Evolutionary conservation across 2,329 filamentous ascomycete species (phyloP).

Genomic region (Dryadomyces quercivorus): DNA sequence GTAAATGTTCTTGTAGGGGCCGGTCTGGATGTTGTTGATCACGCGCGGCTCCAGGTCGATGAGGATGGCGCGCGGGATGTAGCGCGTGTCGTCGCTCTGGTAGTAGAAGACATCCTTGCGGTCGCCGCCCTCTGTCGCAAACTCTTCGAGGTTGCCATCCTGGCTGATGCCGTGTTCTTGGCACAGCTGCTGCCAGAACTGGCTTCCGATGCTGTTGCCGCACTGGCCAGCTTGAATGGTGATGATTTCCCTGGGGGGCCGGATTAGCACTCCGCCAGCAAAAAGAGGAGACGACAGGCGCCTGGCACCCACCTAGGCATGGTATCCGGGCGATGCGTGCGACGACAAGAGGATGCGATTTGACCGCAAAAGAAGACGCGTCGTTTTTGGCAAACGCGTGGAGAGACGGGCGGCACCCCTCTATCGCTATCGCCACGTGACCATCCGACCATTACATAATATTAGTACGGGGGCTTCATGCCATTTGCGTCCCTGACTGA

Average conservation of each 20-base stretch:
- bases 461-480: too few species aligned
- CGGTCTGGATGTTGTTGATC: constrained; percentile 83
- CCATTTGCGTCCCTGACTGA: too few species aligned
- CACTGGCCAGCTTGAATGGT: constrained; percentile 98
- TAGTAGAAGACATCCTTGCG: constrained; percentile 99
- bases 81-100: constrained; percentile 96
- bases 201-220: constrained; percentile 96
- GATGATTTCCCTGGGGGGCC: constrained; percentile 74
- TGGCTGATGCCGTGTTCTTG: constrained; percentile 96
- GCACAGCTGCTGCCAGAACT: constrained; percentile 98
- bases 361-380: neutral
- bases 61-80: constrained; percentile 91
- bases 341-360: too few species aligned
- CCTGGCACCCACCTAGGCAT: neutral
- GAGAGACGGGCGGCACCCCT: neutral
- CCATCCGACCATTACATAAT: neutral
- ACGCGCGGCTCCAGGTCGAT: constrained; percentile 91
- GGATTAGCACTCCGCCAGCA: neutral
- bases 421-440: neutral
- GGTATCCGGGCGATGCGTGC: neutral
- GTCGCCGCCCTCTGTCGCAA: constrained; percentile 94
- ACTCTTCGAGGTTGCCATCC: constrained; percentile 93
- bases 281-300: neutral
- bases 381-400: neutral
- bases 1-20: constrained; percentile 96